phyloP scores from a whole-genome alignment of 805 yeast species.

The Starmerella davenportii region DNA sequence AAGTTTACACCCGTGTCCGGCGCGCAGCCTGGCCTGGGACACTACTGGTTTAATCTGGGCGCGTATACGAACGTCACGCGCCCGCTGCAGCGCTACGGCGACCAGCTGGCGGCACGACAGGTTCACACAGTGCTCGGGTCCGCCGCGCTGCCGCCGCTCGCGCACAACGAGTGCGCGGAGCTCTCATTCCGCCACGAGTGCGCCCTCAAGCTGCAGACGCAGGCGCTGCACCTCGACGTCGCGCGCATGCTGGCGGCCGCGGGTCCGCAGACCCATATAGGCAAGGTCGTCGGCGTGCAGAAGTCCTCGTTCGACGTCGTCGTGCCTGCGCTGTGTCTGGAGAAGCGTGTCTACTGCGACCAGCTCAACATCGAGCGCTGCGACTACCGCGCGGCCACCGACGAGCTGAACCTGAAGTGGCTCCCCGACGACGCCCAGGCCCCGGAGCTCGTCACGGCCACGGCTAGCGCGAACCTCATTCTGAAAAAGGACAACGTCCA shows the following conservation, averaged over 20 bases:
- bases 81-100: constrained; percentile 83
- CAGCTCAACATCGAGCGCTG: constrained; percentile 32
- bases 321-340: constrained; percentile 53
- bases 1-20: constrained; percentile 79
- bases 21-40: constrained; percentile 62
- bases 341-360: constrained; percentile 54
- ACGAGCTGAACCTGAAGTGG: neutral
- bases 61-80: constrained; percentile 86
- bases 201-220: constrained; percentile 83
- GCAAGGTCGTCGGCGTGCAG: constrained; percentile 77
- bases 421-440: neutral
- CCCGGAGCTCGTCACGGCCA: neutral
- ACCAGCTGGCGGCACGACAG: constrained; percentile 82
- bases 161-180: constrained; percentile 24
- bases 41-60: constrained; percentile 67
- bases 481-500: neutral
- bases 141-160: neutral
- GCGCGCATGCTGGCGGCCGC: constrained; percentile 41
- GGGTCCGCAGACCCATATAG: constrained; percentile 56
- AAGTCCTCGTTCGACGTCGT: constrained; percentile 90
- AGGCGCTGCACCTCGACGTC: constrained; percentile 59
- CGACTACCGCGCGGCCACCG: neutral
- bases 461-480: neutral
- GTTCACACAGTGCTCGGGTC: constrained; percentile 43
- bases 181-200: constrained; percentile 93